A percentile compares a stretch with the other conserved stretches of the same genome.
Evolutionary conservation across 768 basidiomycete species (phyloP).

Genomic region (Mycena venus): DNA sequence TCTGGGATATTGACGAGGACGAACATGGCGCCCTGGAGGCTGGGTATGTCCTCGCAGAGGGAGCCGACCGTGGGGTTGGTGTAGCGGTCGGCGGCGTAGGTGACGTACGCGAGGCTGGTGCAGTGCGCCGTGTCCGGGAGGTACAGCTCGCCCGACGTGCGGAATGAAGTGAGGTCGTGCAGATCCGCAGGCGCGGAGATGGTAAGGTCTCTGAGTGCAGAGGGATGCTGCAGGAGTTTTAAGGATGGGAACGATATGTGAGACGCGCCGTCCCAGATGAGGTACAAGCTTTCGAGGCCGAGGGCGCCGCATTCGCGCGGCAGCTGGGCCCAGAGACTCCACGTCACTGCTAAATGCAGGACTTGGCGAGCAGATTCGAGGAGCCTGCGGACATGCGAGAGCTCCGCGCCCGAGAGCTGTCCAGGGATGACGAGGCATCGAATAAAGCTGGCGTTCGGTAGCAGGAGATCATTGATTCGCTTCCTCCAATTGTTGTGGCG

Average conservation of each 20-base stretch:
- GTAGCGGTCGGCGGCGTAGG: not conserved
- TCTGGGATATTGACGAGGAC: not conserved
- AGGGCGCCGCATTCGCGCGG: not conserved
- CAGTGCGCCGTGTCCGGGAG: not conserved
- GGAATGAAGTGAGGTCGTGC: too few relatives aligned
- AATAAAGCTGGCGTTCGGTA: not conserved
- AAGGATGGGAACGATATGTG: not conserved
- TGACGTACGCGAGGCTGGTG: not conserved
- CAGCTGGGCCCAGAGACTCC: not conserved
- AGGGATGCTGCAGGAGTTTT: not conserved
- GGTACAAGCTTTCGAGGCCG: not conserved
- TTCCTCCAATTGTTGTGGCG: not conserved
- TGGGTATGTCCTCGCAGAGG: constrained; percentile 7
- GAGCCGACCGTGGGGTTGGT: not conserved
- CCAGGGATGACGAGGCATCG: not conserved
- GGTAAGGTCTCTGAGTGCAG: not conserved
- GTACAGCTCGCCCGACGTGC: too few relatives aligned
- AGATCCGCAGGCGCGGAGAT: not conserved
- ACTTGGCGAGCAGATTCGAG: not conserved
- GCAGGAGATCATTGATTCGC: not conserved
- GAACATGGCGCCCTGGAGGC: not conserved
- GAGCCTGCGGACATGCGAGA: not conserved
- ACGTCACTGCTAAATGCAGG: not conserved
- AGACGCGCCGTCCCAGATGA: not conserved
- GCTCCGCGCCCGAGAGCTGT: not conserved